A percentile compares a stretch with the other conserved stretches of the same genome.
Evolutionary conservation across 2,329 filamentous ascomycete species (phyloP).

Genomic region (Hyphodiscus sp.): DNA sequence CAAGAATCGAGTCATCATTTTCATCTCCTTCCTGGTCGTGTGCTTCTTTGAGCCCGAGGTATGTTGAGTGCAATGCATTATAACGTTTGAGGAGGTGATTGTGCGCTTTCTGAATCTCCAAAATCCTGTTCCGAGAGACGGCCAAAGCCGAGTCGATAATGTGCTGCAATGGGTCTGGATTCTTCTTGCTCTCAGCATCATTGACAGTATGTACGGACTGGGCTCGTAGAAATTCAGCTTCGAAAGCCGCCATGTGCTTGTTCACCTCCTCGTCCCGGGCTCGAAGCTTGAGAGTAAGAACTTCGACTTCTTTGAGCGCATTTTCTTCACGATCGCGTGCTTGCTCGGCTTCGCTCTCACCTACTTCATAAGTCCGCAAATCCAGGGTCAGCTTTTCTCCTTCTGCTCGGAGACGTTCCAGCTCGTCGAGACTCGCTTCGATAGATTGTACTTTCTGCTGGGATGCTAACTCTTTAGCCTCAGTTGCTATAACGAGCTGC

Average conservation of each 20-base stretch:
- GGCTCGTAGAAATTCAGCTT: constrained; percentile 40
- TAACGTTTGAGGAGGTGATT: constrained; percentile 42
- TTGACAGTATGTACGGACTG: constrained; percentile 9
- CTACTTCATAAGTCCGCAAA: constrained; percentile 57
- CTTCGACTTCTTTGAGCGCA: constrained; percentile 52
- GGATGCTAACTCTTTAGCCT: constrained; percentile 59
- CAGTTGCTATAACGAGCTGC: constrained; percentile 58
- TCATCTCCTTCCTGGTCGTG: neutral
- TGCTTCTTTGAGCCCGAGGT: constrained; percentile 31
- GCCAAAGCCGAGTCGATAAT: constrained; percentile 18
- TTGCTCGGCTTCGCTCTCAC: constrained; percentile 52
- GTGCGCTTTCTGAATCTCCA: constrained; percentile 45
- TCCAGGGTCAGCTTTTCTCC: constrained; percentile 53
- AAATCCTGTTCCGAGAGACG: constrained; percentile 31
- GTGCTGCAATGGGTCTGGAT: constrained; percentile 6
- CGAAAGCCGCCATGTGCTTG: constrained; percentile 34
- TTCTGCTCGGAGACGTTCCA: constrained; percentile 52
- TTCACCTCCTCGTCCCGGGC: constrained; percentile 44
- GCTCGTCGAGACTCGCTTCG: constrained; percentile 53
- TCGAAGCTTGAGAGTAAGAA: constrained; percentile 51
- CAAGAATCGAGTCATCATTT: neutral
- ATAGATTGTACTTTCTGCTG: constrained; percentile 59
- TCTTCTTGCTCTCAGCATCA: constrained; percentile 1
- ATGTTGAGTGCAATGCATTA: constrained; percentile 42
- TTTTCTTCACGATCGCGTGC: constrained; percentile 52